Evolutionary conservation across 2,329 filamentous ascomycete genomes (phyloP), one percentile per base, ranked within the genome.

Genomic region (Phaeoacremonium minimum): DNA sequence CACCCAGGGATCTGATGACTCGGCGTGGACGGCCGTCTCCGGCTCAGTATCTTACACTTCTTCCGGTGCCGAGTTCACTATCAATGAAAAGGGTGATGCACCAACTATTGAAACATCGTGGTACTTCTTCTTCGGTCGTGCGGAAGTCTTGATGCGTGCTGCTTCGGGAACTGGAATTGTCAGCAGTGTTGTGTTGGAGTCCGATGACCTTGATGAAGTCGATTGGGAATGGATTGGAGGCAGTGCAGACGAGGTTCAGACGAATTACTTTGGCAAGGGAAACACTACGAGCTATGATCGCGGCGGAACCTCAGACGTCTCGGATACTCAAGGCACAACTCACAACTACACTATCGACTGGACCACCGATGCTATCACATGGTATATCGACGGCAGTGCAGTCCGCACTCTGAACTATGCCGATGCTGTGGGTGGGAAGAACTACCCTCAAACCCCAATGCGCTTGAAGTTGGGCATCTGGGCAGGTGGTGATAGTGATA

Each of bases 101-200:
- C 75, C 83, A 13, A 80, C 77, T 11, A 86, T 87, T 57, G 73
- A 70, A 50, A 71, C 73, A 7, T 71, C 82, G 46, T 88, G 84
- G 70, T 90, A 89, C 66, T 85, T 93, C 56, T 89, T 93, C 83
- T 93, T 89, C 51, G 87, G 87, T 32, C 77, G 76, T 44, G 76
- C 88, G 43, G 80, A 87, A 30, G 75, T 83, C 32, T 72, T 73
- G 13, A 67, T 89, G 57, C 83, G 86, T 57, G 75, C 84, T 8
- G 81, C 86, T 6, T 74, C 83, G 0, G 86, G 86, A 8, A 72
- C 69, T 4, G 87, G 87, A 31, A 86, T 91, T 42, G 81, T 91
- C 42, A 89, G 83, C 60, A 85, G 81, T 41, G 71, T 83, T 6
- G 83, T 91, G 14, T 60, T 93, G 41, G 81, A 87, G 57, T 89